Percentiles rank a stretch among this genome's conserved stretches.
These are phyloP conservation scores for Phytomonas francai DNA, from an alignment of 208 protist genomes.

Conservation along the genomic window DNA sequence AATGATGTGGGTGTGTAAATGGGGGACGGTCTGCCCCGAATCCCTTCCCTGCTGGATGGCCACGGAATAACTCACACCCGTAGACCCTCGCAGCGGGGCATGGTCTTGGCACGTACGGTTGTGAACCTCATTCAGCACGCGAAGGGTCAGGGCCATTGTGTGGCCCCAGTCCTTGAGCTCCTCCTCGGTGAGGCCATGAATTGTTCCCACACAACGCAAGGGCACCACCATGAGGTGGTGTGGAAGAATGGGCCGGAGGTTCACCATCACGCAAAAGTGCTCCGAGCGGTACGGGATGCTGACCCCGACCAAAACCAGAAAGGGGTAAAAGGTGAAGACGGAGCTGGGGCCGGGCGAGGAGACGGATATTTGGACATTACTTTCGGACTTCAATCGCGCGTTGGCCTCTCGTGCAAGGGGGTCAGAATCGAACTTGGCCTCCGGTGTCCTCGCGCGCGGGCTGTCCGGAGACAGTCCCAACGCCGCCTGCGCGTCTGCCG, in stretches of 20 bases:
- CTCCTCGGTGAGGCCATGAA: conserved; percentile 52
- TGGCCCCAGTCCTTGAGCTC: conserved; percentile 70
- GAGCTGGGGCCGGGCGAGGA: background rate
- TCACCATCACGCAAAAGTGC: conserved; percentile 75
- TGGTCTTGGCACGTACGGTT: background rate
- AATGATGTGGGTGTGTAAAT: conserved; percentile 82
- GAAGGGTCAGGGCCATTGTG: conserved; percentile 50
- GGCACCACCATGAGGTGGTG: conserved; percentile 79
- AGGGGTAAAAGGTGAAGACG: conserved; percentile 51
- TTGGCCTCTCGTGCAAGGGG: conserved; percentile 18
- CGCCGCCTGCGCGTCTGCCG: conserved; percentile 11
- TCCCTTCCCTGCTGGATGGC: conserved; percentile 66
- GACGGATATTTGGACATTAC: conserved; percentile 21
- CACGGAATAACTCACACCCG: conserved; percentile 45
- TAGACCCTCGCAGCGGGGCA: background rate
- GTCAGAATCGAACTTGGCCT: conserved; percentile 24
- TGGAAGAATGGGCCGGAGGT: conserved; percentile 74
- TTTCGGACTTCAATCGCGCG: conserved; percentile 17
- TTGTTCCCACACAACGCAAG: conserved; percentile 60
- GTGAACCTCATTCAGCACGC: conserved; percentile 36
- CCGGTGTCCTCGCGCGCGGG: conserved; percentile 12
- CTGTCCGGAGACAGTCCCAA: conserved; percentile 9
- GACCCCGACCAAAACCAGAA: conserved; percentile 23
- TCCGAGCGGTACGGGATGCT: conserved; percentile 47
- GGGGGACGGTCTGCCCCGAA: conserved; percentile 75